phyloP scores from a whole-genome alignment of 1,139 yeast genomes.

The Candida mesenterica region DNA sequence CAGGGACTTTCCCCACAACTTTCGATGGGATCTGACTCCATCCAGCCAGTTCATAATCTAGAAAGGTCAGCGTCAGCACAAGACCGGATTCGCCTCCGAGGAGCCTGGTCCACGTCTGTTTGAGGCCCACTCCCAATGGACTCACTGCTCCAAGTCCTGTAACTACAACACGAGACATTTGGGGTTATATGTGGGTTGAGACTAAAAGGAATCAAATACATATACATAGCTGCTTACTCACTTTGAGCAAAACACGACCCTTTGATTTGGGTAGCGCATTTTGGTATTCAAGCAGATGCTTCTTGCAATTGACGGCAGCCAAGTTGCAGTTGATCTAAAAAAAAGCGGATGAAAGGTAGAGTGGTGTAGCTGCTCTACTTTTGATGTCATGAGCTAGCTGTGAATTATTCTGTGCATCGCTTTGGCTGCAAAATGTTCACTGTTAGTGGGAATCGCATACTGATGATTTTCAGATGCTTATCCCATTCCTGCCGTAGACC shows the following conservation, averaged over 20 bases:
- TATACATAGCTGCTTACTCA: no score
- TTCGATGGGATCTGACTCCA: slow-evolving; percentile 67
- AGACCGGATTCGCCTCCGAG: slow-evolving; percentile 55
- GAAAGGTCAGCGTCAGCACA: slow-evolving; percentile 48
- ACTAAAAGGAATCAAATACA: not conserved
- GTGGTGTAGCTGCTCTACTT: no score
- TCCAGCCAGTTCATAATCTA: slow-evolving; percentile 42
- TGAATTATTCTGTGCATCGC: no score
- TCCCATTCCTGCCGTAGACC: no score
- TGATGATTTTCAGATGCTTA: no score
- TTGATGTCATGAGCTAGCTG: no score
- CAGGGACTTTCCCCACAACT: slow-evolving; percentile 74
- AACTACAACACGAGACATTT: slow-evolving; percentile 63
- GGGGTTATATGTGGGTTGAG: not conserved
- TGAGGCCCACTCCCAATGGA: slow-evolving; percentile 77
- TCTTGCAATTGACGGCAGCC: no score
- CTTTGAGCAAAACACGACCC: not conserved
- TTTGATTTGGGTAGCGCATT: not conserved
- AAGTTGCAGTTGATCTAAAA: no score
- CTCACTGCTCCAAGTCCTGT: slow-evolving; percentile 88
- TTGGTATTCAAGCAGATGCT: not conserved
- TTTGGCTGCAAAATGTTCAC: no score
- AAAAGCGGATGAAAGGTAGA: no score
- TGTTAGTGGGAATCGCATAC: no score
- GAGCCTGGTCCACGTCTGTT: slow-evolving; percentile 52